Percentiles rank a stretch among this genome's conserved stretches.
Evolutionary conservation across 345 rosid species (phyloP).

Genomic region (Citrus glauca): DNA sequence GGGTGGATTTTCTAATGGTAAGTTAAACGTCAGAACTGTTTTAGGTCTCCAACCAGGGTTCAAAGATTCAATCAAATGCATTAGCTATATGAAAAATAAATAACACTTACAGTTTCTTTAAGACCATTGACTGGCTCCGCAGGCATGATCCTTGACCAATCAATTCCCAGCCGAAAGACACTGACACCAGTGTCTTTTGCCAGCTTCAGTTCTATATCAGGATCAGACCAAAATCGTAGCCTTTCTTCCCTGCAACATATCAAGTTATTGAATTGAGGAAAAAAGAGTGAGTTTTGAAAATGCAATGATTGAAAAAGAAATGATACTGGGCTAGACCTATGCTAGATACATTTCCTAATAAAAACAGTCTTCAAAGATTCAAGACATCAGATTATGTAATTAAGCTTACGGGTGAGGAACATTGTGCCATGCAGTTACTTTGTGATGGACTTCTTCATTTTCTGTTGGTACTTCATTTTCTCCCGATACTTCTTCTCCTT

Average conservation of each 20-base stretch:
- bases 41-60: neutral
- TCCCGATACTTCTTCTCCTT: constrained; percentile 8
- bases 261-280: constrained; percentile 14
- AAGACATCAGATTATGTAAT: constrained; percentile 18
- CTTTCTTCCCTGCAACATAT: constrained; percentile 74
- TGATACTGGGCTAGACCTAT: neutral
- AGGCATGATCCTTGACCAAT: constrained; percentile 91
- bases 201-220: constrained; percentile 81
- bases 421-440: constrained; percentile 95
- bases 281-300: neutral
- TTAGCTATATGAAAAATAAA: constrained; percentile 4
- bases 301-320: neutral
- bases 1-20: neutral
- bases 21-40: neutral
- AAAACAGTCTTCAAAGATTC: neutral
- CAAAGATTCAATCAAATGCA: constrained; percentile 1
- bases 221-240: constrained; percentile 94
- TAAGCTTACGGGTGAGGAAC: constrained; percentile 78
- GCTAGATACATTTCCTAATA: neutral
- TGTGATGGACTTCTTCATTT: constrained; percentile 49
- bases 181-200: constrained; percentile 80
- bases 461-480: constrained; percentile 14
- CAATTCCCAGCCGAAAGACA: constrained; percentile 91
- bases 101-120: constrained; percentile 57
- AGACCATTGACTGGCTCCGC: constrained; percentile 72